phyloP scores from a whole-genome alignment of 176 grass and related monocot genomes.

The Oryza brachyantha region DNA sequence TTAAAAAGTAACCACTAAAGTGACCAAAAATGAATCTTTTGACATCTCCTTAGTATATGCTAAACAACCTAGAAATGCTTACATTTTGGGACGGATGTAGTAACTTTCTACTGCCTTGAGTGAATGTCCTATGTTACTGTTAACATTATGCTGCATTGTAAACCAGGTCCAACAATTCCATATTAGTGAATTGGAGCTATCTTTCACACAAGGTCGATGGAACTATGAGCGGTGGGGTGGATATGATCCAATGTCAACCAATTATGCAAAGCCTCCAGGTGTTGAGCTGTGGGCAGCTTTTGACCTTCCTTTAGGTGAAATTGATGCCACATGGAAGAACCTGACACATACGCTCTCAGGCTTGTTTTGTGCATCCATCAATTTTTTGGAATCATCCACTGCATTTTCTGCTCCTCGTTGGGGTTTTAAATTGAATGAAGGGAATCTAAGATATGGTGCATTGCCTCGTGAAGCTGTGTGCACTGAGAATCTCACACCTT shows the following conservation, averaged over 20 bases:
- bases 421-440: constrained; percentile 68
- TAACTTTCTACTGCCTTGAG: constrained; percentile 5
- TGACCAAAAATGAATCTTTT: too few species aligned
- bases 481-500: constrained; percentile 97
- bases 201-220: constrained; percentile 96
- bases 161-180: constrained; percentile 78
- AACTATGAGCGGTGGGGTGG: constrained; percentile 94
- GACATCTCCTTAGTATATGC: too few species aligned
- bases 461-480: constrained; percentile 92
- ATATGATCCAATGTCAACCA: constrained; percentile 81
- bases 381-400: constrained; percentile 88
- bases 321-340: constrained; percentile 91
- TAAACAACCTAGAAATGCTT: too few species aligned
- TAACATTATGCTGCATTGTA: constrained; percentile 30
- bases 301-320: constrained; percentile 53
- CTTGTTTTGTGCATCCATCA: constrained; percentile 95
- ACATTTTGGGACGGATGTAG: too few species aligned
- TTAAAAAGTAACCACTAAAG: too few species aligned
- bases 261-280: constrained; percentile 86
- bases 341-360: constrained; percentile 88
- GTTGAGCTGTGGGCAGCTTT: constrained; percentile 93
- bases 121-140: not conserved
- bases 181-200: constrained; percentile 89
- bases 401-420: constrained; percentile 71
- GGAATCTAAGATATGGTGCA: constrained; percentile 78